Base-by-base conservation (phyloP, 2,329 filamentous ascomycete species). In the Fusarium stilboides region DNA sequence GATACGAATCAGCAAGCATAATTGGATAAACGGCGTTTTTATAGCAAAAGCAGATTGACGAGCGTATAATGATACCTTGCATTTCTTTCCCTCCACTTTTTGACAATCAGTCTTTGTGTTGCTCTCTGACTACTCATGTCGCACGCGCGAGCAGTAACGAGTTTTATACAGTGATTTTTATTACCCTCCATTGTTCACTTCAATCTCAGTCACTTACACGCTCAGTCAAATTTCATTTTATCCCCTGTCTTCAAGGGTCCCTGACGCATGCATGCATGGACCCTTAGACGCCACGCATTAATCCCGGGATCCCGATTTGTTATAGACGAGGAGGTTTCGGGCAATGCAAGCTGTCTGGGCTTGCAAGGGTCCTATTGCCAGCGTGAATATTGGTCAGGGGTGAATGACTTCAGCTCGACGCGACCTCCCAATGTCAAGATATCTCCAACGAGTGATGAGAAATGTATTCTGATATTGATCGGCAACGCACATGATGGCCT, bases 31-130 rank as follows among this genome's bases (percentile, higher is more conserved):
- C 49, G 57, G 47, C 50, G 46, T 60, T 67, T 40, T 39, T 47
- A n/a, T 46, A 57, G n/a, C n/a, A 57, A 31, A 46, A 57, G 42
- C 53, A 70, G 54, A 60, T 68, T 68, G 50, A 65, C 26, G 22
- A 58, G 57, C 57, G 46, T 45, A 39, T 45, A 56, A 69, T 69
- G 50, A 61, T 53, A 68, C 53, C 43, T 53, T 37, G 26, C 24
- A 31, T 53, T 60, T 42, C 50, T 52, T 61, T 39, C 20, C 33
- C 8, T 9, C 39, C 20, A 8, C 19, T 31, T 24, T 24, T 22
- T 20, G 8, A 13, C 13, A 22, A 22, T 5, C 20, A 15, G 24
- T 24, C 7, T 40, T 7, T 4, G 19, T 22, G 39, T 20, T 22
- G 19, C 28, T 13, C 40, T 24, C 14, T 36, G 17, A 36, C 15